Conservation (phyloP, 1,139 yeast species). For the Geotrichum phurueaensis region DNA sequence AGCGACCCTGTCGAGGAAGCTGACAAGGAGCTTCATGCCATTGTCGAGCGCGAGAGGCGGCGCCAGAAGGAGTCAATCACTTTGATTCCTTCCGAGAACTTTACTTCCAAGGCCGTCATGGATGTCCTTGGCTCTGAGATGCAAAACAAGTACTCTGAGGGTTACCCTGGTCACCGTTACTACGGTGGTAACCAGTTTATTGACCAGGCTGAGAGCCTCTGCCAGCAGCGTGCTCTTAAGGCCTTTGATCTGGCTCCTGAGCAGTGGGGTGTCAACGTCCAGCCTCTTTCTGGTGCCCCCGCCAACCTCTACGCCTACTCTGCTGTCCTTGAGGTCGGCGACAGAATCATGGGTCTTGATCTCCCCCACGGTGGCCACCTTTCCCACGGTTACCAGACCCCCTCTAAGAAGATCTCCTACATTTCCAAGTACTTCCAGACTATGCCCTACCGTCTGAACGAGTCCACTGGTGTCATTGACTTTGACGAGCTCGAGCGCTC, state of each 20-base stretch:
- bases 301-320: constrained; percentile 95
- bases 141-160: constrained; percentile 98
- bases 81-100: constrained; percentile 92
- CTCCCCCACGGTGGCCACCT: constrained; percentile 98
- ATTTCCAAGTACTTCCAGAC: constrained; percentile 96
- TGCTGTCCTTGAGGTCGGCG: constrained; percentile 91
- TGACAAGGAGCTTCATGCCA: constrained; percentile 41
- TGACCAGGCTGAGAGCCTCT: constrained; percentile 84
- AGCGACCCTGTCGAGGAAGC: constrained; percentile 27
- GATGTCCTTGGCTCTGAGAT: constrained; percentile 96
- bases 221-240: constrained; percentile 87
- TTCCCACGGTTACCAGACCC: constrained; percentile 97
- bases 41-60: constrained; percentile 79
- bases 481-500: constrained; percentile 90
- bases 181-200: constrained; percentile 97
- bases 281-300: constrained; percentile 93
- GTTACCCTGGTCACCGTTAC: constrained; percentile 95
- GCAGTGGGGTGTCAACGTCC: constrained; percentile 97
- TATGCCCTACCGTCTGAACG: constrained; percentile 94
- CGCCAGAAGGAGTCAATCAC: constrained; percentile 95
- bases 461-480: constrained; percentile 88
- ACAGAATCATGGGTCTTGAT: constrained; percentile 93
- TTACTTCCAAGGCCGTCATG: constrained; percentile 92
- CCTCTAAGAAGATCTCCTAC: constrained; percentile 88
- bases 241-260: constrained; percentile 77